A percentile compares a stretch with the other conserved stretches of the same genome.
These are phyloP conservation scores for Arthrobotrys pseudoclavata DNA, from an alignment of 2,329 filamentous ascomycete species.

Conservation along the genomic window DNA sequence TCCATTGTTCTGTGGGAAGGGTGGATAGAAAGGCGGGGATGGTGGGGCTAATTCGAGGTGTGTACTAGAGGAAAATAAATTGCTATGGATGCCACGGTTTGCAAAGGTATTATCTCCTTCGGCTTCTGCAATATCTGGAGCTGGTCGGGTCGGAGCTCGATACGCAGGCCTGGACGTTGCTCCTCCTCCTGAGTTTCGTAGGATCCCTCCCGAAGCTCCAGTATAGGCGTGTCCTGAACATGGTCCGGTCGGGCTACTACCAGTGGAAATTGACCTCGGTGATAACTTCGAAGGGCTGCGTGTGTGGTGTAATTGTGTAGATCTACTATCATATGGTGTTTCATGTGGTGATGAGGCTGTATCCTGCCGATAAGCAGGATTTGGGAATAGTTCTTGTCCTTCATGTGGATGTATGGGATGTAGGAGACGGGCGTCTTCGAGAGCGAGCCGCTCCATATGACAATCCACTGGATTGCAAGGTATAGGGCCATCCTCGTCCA, in stretches of 20 bases:
- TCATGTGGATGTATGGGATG: conserved; percentile 19
- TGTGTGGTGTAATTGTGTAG: background rate
- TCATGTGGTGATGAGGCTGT: background rate
- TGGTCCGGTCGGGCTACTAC: background rate
- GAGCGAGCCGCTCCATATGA: conserved; percentile 29
- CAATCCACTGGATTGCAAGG: conserved; percentile 55
- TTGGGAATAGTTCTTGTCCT: background rate
- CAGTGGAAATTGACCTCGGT: background rate
- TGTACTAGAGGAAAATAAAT: conserved; percentile 2
- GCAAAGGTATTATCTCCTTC: conserved; percentile 51
- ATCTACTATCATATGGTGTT: background rate
- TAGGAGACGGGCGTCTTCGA: conserved; percentile 44
- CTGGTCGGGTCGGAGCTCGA: conserved; percentile 5
- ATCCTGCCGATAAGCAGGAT: conserved; percentile 11
- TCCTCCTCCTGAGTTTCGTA: background rate
- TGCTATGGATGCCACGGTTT: background rate
- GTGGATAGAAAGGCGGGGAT: background rate
- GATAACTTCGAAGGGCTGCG: background rate
- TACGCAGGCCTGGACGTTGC: background rate
- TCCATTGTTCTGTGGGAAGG: background rate
- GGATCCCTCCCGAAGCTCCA: background rate
- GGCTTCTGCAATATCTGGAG: conserved; percentile 39
- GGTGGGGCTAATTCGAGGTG: conserved; percentile 5
- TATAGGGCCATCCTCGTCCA: conserved; percentile 53
- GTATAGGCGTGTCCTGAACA: conserved; percentile 9